Percentiles rank a stretch among this genome's conserved stretches.
These are phyloP conservation scores for Fusarium lyarnte DNA, from an alignment of 2,329 filamentous ascomycete genomes.

Conservation along the genomic window DNA sequence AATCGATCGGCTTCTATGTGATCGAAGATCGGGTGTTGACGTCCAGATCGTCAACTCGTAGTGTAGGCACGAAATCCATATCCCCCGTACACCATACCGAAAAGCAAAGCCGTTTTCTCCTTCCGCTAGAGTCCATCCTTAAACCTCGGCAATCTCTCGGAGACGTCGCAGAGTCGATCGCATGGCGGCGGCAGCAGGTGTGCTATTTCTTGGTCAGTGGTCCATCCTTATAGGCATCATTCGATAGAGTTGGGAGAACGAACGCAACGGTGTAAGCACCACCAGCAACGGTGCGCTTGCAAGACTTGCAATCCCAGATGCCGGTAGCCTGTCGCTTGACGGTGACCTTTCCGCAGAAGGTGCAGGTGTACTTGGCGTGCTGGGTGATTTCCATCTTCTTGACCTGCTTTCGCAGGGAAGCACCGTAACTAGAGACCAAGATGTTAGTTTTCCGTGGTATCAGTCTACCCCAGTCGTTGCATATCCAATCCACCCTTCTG, in stretches of 20 bases:
- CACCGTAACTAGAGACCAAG: slow-evolving; percentile 81
- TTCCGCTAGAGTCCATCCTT: slow-evolving; percentile 53
- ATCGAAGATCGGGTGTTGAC: slow-evolving; percentile 54
- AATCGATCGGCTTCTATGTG: slow-evolving; percentile 54
- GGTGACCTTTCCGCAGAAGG: slow-evolving; percentile 97
- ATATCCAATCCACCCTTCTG: background rate
- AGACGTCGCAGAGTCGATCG: slow-evolving; percentile 96
- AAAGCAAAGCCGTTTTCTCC: slow-evolving; percentile 56
- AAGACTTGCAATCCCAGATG: slow-evolving; percentile 97
- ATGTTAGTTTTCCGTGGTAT: slow-evolving; percentile 42
- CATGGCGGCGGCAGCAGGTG: slow-evolving; percentile 91
- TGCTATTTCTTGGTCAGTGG: slow-evolving; percentile 65
- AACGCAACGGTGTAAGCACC: slow-evolving; percentile 98
- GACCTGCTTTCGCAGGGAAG: slow-evolving; percentile 93
- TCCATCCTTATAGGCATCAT: background rate
- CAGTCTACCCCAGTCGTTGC: slow-evolving; percentile 1
- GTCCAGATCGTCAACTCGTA: slow-evolving; percentile 54
- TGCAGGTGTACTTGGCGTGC: slow-evolving; percentile 97
- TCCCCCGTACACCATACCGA: slow-evolving; percentile 58
- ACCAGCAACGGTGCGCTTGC: slow-evolving; percentile 79
- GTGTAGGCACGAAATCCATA: slow-evolving; percentile 56
- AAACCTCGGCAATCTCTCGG: slow-evolving; percentile 97
- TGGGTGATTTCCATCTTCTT: slow-evolving; percentile 99
- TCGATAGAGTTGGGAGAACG: slow-evolving; percentile 57
- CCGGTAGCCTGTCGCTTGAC: slow-evolving; percentile 91